phyloP scores from a whole-genome alignment of 1,139 yeast species.

The Hyphopichia buzzinii region DNA sequence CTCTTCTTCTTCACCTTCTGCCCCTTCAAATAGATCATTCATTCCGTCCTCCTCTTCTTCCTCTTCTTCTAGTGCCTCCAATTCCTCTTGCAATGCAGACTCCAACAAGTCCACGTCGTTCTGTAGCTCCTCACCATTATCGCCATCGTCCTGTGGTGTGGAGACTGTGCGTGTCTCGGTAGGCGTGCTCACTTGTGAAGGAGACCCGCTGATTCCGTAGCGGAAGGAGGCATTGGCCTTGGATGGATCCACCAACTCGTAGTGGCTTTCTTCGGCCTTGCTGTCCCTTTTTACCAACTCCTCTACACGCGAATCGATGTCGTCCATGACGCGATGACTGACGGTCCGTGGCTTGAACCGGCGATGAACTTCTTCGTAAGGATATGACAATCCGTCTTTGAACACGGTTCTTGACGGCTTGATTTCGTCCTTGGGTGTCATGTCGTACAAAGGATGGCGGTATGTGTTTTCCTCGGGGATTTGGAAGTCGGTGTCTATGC shows the following conservation, averaged over 20 bases:
- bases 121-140: conserved; percentile 13
- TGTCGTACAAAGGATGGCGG: conserved; percentile 47
- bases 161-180: conserved; percentile 6
- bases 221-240: conserved; percentile 14
- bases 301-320: conserved; percentile 76
- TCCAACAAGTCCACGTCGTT: conserved; percentile 6
- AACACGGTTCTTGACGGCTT: conserved; percentile 46
- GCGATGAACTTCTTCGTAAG: conserved; percentile 50
- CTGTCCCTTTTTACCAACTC: conserved; percentile 73
- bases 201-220: conserved; percentile 19
- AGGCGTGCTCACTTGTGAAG: conserved; percentile 24
- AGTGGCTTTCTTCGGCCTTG: conserved; percentile 78
- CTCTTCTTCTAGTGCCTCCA: conserved; percentile 18
- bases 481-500: conserved; percentile 41
- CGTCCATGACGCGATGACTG: conserved; percentile 53
- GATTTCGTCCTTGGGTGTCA: conserved; percentile 40
- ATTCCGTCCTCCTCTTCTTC: conserved; percentile 31
- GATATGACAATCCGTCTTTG: conserved; percentile 83
- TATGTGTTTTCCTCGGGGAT: conserved; percentile 36
- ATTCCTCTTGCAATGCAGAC: conserved; percentile 4
- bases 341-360: conserved; percentile 53
- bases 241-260: conserved; percentile 68
- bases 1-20: conserved; percentile 15
- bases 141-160: conserved; percentile 10
- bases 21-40: conserved; percentile 26